Conservation (phyloP, 371 early-diverging fungal species). For the Rhizopus sp. region DNA sequence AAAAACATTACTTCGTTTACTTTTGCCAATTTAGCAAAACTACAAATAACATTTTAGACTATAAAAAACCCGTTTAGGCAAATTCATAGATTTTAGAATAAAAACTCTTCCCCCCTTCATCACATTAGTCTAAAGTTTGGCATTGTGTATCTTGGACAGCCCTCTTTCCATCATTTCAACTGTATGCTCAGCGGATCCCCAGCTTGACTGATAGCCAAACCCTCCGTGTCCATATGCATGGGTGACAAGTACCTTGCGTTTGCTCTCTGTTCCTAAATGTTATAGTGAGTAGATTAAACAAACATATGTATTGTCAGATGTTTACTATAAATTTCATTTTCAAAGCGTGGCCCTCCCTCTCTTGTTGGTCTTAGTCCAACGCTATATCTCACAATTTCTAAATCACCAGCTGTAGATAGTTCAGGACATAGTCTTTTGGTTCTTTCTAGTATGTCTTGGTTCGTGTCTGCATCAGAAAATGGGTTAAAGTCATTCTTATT, state of each 20-base stretch:
- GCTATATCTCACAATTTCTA: conserved; percentile 59
- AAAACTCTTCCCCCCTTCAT: background rate
- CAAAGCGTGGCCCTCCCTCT: conserved; percentile 67
- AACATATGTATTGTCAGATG: conserved; percentile 12
- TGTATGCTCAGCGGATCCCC: conserved; percentile 67
- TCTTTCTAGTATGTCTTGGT: conserved; percentile 19
- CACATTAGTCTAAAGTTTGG: conserved; percentile 11
- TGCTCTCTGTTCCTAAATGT: conserved; percentile 18
- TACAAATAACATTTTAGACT: background rate
- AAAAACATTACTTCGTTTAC: background rate
- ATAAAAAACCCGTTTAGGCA: too few relatives aligned
- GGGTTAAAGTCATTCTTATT: conserved; percentile 57
- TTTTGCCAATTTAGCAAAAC: background rate
- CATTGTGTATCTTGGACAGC: conserved; percentile 8
- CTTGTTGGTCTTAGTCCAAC: conserved; percentile 77
- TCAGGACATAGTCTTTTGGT: conserved; percentile 31
- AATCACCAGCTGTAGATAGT: conserved; percentile 30
- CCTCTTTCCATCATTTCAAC: conserved; percentile 50
- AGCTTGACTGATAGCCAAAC: conserved; percentile 71
- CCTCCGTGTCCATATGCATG: conserved; percentile 88
- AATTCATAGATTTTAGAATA: background rate
- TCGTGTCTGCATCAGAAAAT: conserved; percentile 24
- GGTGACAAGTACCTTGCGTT: conserved; percentile 47
- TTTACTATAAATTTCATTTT: conserved; percentile 59
- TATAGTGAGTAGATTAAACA: background rate